phyloP scores from a whole-genome alignment of 495 filamentous ascomycete species.

The Aspergillus kassunensis region DNA sequence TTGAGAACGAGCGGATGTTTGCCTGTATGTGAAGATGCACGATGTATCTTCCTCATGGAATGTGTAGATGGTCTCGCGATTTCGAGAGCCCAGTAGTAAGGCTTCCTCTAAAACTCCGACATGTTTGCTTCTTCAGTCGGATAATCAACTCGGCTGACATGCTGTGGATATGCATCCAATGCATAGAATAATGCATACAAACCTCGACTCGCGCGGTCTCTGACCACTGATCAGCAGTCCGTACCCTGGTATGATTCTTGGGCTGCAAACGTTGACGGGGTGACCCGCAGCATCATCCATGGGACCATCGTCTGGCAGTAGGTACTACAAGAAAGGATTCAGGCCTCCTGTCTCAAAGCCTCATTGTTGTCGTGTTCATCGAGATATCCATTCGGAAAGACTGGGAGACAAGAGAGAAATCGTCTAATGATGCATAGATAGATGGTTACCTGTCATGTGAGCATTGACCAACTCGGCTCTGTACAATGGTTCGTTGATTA shows the following conservation, averaged over 20 bases:
- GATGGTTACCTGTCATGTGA: slow-evolving; percentile 21
- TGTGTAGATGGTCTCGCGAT: neutral
- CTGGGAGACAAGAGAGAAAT: slow-evolving; percentile 26
- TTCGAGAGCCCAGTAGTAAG: slow-evolving; percentile 11
- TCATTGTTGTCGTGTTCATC: slow-evolving; percentile 29
- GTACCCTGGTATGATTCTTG: neutral
- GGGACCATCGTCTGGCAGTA: slow-evolving; percentile 29
- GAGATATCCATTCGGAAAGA: slow-evolving; percentile 38
- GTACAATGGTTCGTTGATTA: slow-evolving; percentile 2
- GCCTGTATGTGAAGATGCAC: neutral
- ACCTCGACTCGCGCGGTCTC: neutral
- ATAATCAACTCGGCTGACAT: neutral
- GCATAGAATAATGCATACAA: slow-evolving; percentile 7
- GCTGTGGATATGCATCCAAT: neutral
- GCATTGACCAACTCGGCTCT: slow-evolving; percentile 9
- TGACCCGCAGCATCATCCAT: slow-evolving; percentile 9
- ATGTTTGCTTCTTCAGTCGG: slow-evolving; percentile 1
- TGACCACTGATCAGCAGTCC: neutral
- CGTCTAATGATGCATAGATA: slow-evolving; percentile 15
- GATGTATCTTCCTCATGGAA: neutral
- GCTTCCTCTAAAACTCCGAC: slow-evolving; percentile 14
- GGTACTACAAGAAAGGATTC: neutral
- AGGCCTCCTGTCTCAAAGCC: slow-evolving; percentile 9
- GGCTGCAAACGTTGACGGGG: slow-evolving; percentile 2
- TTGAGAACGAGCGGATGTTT: neutral